These are phyloP conservation scores for Cystofilobasidium macerans DNA, from an alignment of 768 basidiomycete species.

Conservation along the genomic window DNA sequence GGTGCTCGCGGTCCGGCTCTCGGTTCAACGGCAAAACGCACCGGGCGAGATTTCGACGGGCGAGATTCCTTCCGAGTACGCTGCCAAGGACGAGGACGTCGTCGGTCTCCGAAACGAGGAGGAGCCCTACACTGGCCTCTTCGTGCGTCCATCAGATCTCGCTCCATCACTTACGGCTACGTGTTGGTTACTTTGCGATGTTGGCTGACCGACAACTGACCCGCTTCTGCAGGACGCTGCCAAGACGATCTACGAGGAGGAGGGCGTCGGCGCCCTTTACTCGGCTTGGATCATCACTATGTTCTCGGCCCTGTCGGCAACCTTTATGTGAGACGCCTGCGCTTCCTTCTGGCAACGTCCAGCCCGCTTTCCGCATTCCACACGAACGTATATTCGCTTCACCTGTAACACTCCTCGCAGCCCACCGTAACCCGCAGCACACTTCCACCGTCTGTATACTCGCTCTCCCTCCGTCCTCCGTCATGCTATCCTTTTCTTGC, in stretches of 20 bases:
- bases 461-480: too few relatives aligned
- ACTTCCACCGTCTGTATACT: too few relatives aligned
- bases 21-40: slow-evolving; percentile 19
- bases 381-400: too few relatives aligned
- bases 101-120: slow-evolving; percentile 13
- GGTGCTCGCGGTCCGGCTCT: slow-evolving; percentile 19
- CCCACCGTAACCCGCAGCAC: too few relatives aligned
- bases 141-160: not conserved
- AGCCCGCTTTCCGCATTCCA: too few relatives aligned
- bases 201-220: not conserved
- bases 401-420: too few relatives aligned
- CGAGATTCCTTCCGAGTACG: slow-evolving; percentile 10
- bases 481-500: too few relatives aligned
- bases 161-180: too few relatives aligned
- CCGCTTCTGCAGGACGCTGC: slow-evolving; percentile 5
- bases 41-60: slow-evolving; percentile 1
- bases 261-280: slow-evolving; percentile 13
- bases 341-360: too few relatives aligned
- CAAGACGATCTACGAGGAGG: slow-evolving; percentile 16
- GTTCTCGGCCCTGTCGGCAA: not conserved
- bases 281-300: slow-evolving; percentile 17
- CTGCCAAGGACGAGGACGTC: slow-evolving; percentile 22
- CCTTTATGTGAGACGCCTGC: not conserved
- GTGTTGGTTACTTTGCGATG: too few relatives aligned
- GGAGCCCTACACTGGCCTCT: slow-evolving; percentile 12